phyloP scores from a whole-genome alignment of 129 eudicot species.

The Centrapalus pauciflorus region DNA sequence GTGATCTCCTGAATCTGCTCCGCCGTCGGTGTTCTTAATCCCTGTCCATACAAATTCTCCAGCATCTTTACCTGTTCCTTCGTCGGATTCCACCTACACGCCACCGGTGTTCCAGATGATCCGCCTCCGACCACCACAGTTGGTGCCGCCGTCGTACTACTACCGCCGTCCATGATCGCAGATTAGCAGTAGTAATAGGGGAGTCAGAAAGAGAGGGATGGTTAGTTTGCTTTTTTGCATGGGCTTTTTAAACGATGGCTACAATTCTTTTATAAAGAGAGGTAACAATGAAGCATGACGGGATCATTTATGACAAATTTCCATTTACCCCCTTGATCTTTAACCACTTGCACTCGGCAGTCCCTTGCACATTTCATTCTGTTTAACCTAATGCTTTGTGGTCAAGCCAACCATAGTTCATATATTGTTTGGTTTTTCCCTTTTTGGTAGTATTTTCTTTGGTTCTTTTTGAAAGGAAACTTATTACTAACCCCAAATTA shows the following conservation, averaged over 20 bases:
- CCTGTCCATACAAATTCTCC: conserved; percentile 55
- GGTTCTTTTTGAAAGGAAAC: too few species aligned
- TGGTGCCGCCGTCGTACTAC: background rate
- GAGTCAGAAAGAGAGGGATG: background rate
- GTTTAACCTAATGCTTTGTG: conserved; percentile 6
- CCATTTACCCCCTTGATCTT: background rate
- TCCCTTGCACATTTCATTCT: too few species aligned
- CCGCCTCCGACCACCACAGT: conserved; percentile 12
- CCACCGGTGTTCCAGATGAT: conserved; percentile 9
- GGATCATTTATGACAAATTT: conserved; percentile 7
- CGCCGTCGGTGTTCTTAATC: conserved; percentile 65
- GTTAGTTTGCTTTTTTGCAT: conserved; percentile 19
- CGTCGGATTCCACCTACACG: conserved; percentile 80
- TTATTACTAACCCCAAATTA: too few species aligned
- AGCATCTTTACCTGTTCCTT: conserved; percentile 67
- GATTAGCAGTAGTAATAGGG: background rate
- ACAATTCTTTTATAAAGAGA: conserved; percentile 1
- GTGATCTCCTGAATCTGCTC: conserved; percentile 79
- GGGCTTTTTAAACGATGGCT: conserved; percentile 8
- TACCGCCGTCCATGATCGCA: conserved; percentile 13
- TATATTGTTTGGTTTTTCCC: background rate
- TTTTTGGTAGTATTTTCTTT: too few species aligned
- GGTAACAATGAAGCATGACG: conserved; percentile 1
- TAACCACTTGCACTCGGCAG: background rate
- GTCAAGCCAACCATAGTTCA: too few species aligned